Conservation (phyloP, 2,329 filamentous ascomycete species). For the Phaeosphaeria sp. region DNA sequence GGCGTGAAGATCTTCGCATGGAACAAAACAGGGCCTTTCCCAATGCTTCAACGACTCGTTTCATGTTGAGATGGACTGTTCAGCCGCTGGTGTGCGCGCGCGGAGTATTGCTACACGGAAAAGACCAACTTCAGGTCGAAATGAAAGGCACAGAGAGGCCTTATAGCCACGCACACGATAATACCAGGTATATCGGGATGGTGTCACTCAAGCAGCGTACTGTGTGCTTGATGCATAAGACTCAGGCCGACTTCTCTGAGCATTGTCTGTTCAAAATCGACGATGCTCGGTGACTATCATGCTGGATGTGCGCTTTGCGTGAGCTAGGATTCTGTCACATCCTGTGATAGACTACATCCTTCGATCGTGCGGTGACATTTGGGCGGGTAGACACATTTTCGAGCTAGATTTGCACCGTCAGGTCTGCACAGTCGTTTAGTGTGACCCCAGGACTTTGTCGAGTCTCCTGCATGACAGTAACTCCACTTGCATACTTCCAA, state of each 20-base stretch:
- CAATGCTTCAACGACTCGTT: constrained; percentile 16
- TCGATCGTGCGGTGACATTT: constrained; percentile 16
- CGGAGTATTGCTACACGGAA: background rate
- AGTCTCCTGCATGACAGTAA: constrained; percentile 18
- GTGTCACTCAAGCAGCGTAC: background rate
- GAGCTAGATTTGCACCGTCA: constrained; percentile 15
- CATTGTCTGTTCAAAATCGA: background rate
- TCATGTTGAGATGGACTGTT: constrained; percentile 12
- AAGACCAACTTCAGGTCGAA: background rate
- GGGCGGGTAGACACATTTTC: constrained; percentile 15
- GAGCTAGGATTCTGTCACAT: constrained; percentile 2
- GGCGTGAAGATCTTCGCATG: constrained; percentile 21
- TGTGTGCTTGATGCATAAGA: background rate
- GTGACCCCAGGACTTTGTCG: constrained; percentile 12
- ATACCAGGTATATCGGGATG: background rate
- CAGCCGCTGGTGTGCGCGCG: constrained; percentile 7
- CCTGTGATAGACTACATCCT: constrained; percentile 1
- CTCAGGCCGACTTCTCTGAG: background rate
- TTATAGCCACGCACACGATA: background rate
- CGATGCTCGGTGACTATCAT: constrained; percentile 2
- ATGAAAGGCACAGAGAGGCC: background rate
- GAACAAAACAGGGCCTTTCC: constrained; percentile 10
- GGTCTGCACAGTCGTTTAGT: constrained; percentile 11
- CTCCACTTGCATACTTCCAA: constrained; percentile 5
- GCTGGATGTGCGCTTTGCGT: constrained; percentile 1